phyloP scores from a whole-genome alignment of 176 grass and related monocot genomes.

The Avena atlantica region DNA sequence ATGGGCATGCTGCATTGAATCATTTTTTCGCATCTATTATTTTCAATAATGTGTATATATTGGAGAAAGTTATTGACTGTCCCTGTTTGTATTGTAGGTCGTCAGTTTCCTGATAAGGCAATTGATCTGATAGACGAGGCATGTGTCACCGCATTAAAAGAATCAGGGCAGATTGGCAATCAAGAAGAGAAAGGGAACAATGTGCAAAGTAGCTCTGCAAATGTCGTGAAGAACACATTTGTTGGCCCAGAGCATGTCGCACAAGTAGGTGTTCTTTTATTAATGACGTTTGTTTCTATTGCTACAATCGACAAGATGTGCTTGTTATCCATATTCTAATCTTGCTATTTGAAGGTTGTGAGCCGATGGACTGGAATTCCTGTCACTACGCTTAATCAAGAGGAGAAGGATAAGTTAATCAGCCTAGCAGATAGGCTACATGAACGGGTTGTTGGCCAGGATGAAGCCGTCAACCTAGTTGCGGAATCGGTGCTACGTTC shows the following conservation, averaged over 20 bases:
- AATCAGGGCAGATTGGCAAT: not conserved
- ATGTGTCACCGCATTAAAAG: not conserved
- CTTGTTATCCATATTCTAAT: not conserved
- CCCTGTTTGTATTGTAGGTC: not conserved
- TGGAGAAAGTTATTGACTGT: not conserved
- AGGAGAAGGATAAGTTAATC: not conserved
- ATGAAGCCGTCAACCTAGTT: not conserved
- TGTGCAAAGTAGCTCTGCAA: no score
- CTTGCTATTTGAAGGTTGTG: no score
- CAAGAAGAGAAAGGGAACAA: not conserved
- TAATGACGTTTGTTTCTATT: not conserved
- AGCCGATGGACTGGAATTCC: not conserved
- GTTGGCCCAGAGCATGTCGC: not conserved
- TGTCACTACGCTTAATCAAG: not conserved
- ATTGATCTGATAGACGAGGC: no score
- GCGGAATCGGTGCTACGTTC: not conserved
- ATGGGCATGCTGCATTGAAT: no score
- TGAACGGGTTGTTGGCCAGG: not conserved
- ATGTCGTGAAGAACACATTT: not conserved
- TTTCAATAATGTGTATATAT: not conserved
- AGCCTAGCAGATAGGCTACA: not conserved
- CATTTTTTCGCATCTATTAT: not conserved
- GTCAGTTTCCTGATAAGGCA: not conserved
- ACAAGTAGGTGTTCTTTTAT: not conserved
- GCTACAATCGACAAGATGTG: not conserved